phyloP scores from a whole-genome alignment of 257 asterid species.

The Solanum chmielewskii region DNA sequence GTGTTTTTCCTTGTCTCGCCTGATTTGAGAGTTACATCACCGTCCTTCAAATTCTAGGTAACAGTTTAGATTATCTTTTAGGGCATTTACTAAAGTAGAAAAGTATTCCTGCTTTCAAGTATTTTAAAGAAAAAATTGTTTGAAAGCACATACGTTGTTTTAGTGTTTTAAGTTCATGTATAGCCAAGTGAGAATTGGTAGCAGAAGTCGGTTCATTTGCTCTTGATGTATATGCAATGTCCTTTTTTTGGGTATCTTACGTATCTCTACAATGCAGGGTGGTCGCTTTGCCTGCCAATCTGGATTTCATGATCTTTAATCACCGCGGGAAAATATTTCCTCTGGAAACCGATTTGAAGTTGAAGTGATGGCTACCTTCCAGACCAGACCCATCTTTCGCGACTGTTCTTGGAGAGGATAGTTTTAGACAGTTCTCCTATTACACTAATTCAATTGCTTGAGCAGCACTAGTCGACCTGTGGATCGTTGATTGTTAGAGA shows the following conservation, averaged over 20 bases:
- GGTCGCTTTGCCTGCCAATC: constrained; percentile 67
- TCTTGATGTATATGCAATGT: background rate
- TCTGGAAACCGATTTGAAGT: constrained; percentile 40
- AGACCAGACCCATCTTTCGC: background rate
- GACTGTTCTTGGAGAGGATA: background rate
- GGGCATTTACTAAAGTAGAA: background rate
- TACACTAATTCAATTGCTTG: background rate
- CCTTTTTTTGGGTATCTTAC: background rate
- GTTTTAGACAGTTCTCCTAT: background rate
- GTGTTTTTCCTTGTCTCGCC: background rate
- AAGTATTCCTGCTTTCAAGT: too few relatives aligned
- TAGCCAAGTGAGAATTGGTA: background rate
- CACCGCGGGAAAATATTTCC: constrained; percentile 91
- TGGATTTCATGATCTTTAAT: constrained; percentile 89
- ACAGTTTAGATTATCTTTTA: background rate
- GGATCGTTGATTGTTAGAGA: background rate
- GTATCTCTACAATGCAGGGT: constrained; percentile 39
- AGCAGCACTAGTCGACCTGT: background rate
- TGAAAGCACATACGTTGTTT: background rate
- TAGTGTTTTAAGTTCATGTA: background rate
- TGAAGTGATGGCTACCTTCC: constrained; percentile 22
- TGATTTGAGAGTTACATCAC: background rate
- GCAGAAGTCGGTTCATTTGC: background rate
- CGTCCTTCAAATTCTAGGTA: background rate
- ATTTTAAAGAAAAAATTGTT: background rate